phyloP scores from a whole-genome alignment of 768 basidiomycete genomes.

The Tulasnella sp. region DNA sequence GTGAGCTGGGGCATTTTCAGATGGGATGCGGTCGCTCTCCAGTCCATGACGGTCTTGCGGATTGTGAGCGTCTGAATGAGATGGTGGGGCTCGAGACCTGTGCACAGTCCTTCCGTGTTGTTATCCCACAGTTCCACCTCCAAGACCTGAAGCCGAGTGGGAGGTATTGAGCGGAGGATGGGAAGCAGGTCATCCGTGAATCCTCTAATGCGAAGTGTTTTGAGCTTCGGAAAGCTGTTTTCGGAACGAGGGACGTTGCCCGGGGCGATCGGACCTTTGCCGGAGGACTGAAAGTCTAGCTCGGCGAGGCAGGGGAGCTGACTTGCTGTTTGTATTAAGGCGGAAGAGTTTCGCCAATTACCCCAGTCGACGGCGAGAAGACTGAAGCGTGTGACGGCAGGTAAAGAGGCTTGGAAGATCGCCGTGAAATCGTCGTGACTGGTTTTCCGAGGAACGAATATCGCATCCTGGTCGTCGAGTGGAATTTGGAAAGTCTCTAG shows the following conservation, averaged over 20 bases:
- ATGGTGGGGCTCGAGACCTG: no score
- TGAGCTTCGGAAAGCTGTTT: neutral
- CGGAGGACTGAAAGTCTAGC: neutral
- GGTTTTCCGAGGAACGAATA: neutral
- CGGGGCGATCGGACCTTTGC: neutral
- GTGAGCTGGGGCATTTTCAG: no score
- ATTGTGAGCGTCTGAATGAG: no score
- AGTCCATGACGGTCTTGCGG: no score
- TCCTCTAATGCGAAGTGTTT: neutral
- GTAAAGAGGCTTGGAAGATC: neutral
- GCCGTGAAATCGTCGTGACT: neutral
- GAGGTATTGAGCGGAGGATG: neutral
- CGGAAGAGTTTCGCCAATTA: neutral
- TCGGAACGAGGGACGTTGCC: neutral
- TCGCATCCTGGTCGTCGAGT: neutral
- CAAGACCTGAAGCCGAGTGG: neutral
- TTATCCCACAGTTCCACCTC: neutral
- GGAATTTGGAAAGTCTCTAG: neutral
- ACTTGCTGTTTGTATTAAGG: neutral
- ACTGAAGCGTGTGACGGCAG: neutral
- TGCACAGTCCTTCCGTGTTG: no score
- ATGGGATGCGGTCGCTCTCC: no score
- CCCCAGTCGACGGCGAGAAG: neutral
- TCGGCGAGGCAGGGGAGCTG: neutral
- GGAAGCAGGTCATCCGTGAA: neutral